These are phyloP conservation scores for Curvularia lunata DNA, from an alignment of 2,329 filamentous ascomycete species.

Conservation along the genomic window DNA sequence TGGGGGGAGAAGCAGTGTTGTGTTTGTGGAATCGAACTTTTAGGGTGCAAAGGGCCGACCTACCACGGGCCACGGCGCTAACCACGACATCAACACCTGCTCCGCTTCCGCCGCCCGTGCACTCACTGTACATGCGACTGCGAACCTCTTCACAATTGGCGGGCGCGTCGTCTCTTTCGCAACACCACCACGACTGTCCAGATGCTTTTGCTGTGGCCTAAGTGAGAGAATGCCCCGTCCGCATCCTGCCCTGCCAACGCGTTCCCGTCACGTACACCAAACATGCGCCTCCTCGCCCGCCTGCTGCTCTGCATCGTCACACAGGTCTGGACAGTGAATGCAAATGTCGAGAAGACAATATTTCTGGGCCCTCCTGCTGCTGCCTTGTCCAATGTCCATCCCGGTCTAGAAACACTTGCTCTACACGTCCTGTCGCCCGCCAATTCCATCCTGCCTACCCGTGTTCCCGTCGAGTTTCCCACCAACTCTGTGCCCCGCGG, in stretches of 20 bases:
- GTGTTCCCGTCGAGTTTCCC: slow-evolving; percentile 73
- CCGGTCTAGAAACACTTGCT: slow-evolving; percentile 65
- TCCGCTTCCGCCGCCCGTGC: neutral
- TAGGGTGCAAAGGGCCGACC: slow-evolving; percentile 10
- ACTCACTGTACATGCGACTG: neutral
- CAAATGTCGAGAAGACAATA: slow-evolving; percentile 91
- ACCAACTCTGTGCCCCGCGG: slow-evolving; percentile 60
- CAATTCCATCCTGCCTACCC: slow-evolving; percentile 62
- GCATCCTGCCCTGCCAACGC: neutral
- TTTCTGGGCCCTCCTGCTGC: slow-evolving; percentile 74
- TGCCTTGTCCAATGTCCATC: slow-evolving; percentile 62
- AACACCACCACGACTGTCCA: neutral
- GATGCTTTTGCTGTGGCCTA: slow-evolving; percentile 21
- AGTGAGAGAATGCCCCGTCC: slow-evolving; percentile 19
- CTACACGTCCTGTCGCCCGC: slow-evolving; percentile 69
- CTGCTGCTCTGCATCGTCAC: slow-evolving; percentile 42
- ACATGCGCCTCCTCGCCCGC: slow-evolving; percentile 43
- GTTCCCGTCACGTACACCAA: slow-evolving; percentile 25
- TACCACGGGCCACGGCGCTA: slow-evolving; percentile 20
- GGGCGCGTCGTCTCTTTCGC: neutral
- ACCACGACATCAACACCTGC: neutral
- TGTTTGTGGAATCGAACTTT: slow-evolving; percentile 24
- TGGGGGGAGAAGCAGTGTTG: slow-evolving; percentile 32
- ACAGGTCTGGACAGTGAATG: slow-evolving; percentile 52
- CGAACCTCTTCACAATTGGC: neutral